Conservation (phyloP, 2,329 filamentous ascomycete genomes). For the Alternaria ventricosa region DNA sequence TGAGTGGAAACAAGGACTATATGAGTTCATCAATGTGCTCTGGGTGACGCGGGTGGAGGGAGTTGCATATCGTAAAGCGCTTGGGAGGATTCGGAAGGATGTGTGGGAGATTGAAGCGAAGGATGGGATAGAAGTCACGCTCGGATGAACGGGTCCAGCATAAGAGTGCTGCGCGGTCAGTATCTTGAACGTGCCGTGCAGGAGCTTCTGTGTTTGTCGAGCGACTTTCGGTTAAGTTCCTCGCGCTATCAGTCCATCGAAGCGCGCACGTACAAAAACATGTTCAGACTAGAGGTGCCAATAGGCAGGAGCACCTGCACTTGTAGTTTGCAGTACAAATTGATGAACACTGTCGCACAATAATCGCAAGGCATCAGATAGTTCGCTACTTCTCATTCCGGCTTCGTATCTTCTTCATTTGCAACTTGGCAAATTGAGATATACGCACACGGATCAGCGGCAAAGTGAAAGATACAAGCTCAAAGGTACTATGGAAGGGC, state of each 20-base stretch:
- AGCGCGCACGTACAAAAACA: too few species aligned
- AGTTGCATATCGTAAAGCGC: constrained; percentile 25
- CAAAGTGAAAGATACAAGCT: background rate
- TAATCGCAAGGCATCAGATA: background rate
- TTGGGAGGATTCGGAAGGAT: constrained; percentile 22
- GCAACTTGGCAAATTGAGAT: too few species aligned
- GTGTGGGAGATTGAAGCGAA: constrained; percentile 12
- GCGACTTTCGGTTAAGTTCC: background rate
- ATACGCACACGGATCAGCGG: background rate
- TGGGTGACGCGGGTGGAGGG: constrained; percentile 28
- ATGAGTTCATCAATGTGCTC: constrained; percentile 28
- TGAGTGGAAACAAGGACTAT: constrained; percentile 3
- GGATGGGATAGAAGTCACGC: background rate
- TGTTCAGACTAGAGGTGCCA: background rate
- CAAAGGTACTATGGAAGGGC: background rate
- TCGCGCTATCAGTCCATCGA: background rate
- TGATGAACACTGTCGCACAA: background rate
- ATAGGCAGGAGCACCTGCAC: background rate
- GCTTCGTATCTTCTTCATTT: background rate
- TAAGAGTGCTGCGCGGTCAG: background rate
- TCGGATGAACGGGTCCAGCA: background rate
- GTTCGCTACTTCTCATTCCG: background rate
- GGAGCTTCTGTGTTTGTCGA: background rate
- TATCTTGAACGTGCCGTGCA: background rate
- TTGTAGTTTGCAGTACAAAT: background rate